phyloP scores from a whole-genome alignment of 164 flowering plant species.

The Aristolochia fimbriata region DNA sequence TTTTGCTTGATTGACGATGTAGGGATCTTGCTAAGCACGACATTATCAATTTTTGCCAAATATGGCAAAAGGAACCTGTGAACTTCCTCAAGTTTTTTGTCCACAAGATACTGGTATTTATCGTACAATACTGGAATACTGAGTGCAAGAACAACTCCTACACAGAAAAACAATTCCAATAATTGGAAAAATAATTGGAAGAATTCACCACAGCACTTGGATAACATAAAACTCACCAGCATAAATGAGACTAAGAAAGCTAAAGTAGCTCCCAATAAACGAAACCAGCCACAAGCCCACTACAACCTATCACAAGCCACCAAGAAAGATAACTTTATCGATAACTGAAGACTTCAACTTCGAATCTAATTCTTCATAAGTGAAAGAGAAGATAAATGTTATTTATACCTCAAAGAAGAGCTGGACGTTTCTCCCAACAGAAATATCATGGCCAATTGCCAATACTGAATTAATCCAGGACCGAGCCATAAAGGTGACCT shows the following conservation, averaged over 20 bases:
- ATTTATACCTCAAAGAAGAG: slow-evolving; percentile 47
- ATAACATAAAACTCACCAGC: slow-evolving; percentile 39
- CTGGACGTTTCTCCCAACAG: slow-evolving; percentile 44
- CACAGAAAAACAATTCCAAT: not conserved
- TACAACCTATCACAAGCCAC: slow-evolving; percentile 36
- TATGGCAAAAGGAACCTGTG: slow-evolving; percentile 28
- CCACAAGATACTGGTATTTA: slow-evolving; percentile 55
- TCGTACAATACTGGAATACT: slow-evolving; percentile 65
- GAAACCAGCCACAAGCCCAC: slow-evolving; percentile 49
- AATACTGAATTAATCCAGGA: slow-evolving; percentile 40
- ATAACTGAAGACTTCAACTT: no score
- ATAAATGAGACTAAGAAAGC: slow-evolving; percentile 66
- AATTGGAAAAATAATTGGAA: not conserved
- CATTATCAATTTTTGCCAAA: slow-evolving; percentile 45
- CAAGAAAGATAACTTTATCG: no score
- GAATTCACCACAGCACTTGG: no score
- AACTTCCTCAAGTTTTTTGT: slow-evolving; percentile 38
- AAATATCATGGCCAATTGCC: slow-evolving; percentile 53
- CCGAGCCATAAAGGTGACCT: slow-evolving; percentile 30
- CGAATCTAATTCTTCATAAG: no score
- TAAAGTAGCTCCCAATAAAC: slow-evolving; percentile 61
- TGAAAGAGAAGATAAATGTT: no score
- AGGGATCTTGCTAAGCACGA: slow-evolving; percentile 39
- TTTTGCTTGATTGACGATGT: slow-evolving; percentile 30
- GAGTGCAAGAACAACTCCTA: slow-evolving; percentile 65